Evolutionary conservation across 768 basidiomycete species (phyloP), one percentile per base, ranked within the genome.

Genomic region (Termitomyces eurrhizus): DNA sequence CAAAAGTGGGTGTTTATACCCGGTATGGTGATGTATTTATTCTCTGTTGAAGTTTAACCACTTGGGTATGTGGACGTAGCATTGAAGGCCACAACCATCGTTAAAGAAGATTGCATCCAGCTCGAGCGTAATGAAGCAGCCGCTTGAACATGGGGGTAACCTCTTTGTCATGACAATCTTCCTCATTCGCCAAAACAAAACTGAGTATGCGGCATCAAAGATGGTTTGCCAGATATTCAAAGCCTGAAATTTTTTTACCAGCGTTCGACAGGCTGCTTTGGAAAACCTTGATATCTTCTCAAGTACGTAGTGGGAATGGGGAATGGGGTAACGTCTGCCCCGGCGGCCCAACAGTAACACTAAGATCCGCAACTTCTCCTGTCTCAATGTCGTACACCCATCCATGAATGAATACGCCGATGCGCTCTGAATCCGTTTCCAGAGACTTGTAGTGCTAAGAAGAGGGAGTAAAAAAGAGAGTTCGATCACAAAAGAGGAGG

Each of bases 361-460:
- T 62, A 6, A 70, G 58, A 45, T 70, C 67, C 33, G 54, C 42
- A 7, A 70, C 69, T 52, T 66, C 62, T 6, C 69, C 69, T 1
- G 64, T 65, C 56, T 67, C 67, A 3, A 70, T 66, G 39, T 70
- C 67, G 16, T 70, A 68, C 24, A 70, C 67, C 66, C 64, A 70
- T 18, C 69, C 69, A 33, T 70, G 67, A 48, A 70, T 63, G 44
- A 67, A 70, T 8, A 68, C 59, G 21, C 59, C 63, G 7, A 35
- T 16, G 33, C 41, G 52, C 32, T 57, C 52, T 11, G 57, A 1
- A 39, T 59, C 52, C 14, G 48, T 50, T 26, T 56, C 33, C 26
- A 66, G 32, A 29, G 63, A 45, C 4, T 44, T 56, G 16, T 58
- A 62, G 42, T 62, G 65, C 65, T 66, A 21, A 35, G 1, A 1